Evolutionary conservation across 2,329 filamentous ascomycete species (phyloP), one percentile per base, ranked within the genome.

Genomic region (Epichloe hybrida): DNA sequence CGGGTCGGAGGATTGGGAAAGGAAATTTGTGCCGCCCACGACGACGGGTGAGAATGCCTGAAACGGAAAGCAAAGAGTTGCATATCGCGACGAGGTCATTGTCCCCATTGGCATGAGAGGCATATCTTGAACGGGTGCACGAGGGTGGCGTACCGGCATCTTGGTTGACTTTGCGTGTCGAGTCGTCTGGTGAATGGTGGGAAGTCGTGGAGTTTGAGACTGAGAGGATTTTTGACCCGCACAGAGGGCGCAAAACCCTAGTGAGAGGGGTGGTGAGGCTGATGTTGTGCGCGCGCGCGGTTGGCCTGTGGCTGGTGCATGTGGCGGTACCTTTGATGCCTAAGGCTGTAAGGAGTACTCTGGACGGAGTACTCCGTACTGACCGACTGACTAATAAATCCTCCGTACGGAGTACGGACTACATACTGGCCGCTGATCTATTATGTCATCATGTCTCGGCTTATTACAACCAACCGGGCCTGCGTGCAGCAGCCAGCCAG

Each of bases 181-280:
- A 67, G 61, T 64, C 62, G 59, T 62, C 43, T 62, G 60, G 54
- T 66, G 63, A 59, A 62, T 62, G 62, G 59, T 61, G 59, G 57
- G 56, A 55, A 63, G 61, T 59, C 54, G 59, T 57, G 57, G 56
- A 60, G 61, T 60, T 62, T 50, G 57, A 57, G 58, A 57, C 46
- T 54, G 58, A 57, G 60, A 59, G 58, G 64, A 63, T 64, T 68
- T 68, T 61, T 61, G 58, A 57, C 58, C 58, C 57, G 61, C 57
- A 57, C 53, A 52, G 57, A 68, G 65, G 64, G 65, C 60, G 65
- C 62, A 58, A 66, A 68, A 61, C 64, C 66, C 66, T 66, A 67
- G 63, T 54, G 58, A 55, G 45, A 41, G 21, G 21, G 35, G 34
- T 11, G 42, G 17, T n/a, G 37, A 34, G 42, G 17, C 17, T 49